Evolutionary conservation across 768 basidiomycete genomes (phyloP), one percentile per base, ranked within the genome.

Genomic region (Pleurotus salmoneostramineus): DNA sequence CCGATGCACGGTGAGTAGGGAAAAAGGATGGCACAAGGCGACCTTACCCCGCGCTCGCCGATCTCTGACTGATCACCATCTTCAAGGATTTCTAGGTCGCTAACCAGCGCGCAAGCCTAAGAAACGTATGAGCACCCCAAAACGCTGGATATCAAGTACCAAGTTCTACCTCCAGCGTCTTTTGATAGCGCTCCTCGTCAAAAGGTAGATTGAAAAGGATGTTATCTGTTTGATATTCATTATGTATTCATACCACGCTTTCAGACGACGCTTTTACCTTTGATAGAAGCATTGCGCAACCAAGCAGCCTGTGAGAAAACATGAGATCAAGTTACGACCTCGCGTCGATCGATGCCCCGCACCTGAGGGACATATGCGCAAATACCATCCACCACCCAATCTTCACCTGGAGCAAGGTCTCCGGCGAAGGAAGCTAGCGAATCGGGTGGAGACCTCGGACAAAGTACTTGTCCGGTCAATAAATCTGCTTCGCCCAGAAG

Each of bases 311-410:
- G 51, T 8, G 34, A 14, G 31, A 58, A 31, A 69, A 76, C 80
- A 46, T 10, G 34, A 12, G 32, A 43, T 14, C 7, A 36, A 4
- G 21, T 43, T 10, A 45, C 34, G 43, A 35, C 50, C 3, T 40
- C 11, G 80, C 52, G 79, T 71, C 4, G 60, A 51, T n/a, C 42
- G 45, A 27, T 12, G 21, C 3, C 34, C 57, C 76, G 42, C 64
- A 82, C 87, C 76, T 89, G 85, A 15, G 93, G 93, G 12, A 95
- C 93, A 70, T 91, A 97, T 2, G 93, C 95, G 57, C 90, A 92
- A 58, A 92, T 76, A 21, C 88, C 88, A 14, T 78, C 70, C 1
- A 94, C 80, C 47, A 93, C 68, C 95, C 95, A 97, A 12, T 89
- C 77, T 36, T 85, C 84, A 35, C 79, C 71, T 0, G 74, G 65